Conservation (phyloP, 1,284 basidiomycete species). For the Rhodotorula sp. region DNA sequence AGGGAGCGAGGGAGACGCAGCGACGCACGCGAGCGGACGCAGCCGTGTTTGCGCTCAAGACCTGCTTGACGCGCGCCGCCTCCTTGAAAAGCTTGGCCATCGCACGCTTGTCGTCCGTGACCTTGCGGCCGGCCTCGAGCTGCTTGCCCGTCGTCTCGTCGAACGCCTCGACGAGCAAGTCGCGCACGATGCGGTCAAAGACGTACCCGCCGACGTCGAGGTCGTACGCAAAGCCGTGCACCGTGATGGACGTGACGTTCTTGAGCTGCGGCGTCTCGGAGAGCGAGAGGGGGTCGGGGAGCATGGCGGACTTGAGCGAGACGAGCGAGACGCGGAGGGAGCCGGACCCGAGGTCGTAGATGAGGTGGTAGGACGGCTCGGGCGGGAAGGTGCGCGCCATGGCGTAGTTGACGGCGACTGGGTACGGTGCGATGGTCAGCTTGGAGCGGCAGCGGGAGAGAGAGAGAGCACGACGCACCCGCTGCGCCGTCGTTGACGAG, state of each 20-base stretch:
- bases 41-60: slow-evolving; percentile 89
- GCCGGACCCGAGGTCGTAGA: slow-evolving; percentile 91
- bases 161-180: slow-evolving; percentile 74
- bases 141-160: slow-evolving; percentile 63
- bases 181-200: slow-evolving; percentile 78
- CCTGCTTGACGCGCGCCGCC: slow-evolving; percentile 84
- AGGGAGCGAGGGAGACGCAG: neutral
- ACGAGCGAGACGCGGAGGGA: slow-evolving; percentile 84
- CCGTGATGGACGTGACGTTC: slow-evolving; percentile 71
- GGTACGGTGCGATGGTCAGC: neutral
- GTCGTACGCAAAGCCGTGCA: slow-evolving; percentile 78
- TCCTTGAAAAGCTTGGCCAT: slow-evolving; percentile 95
- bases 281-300: slow-evolving; percentile 47
- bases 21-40: slow-evolving; percentile 66
- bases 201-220: slow-evolving; percentile 74
- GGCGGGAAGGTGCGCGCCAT: slow-evolving; percentile 84
- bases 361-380: slow-evolving; percentile 67
- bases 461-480: slow-evolving; percentile 42
- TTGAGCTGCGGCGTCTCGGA: slow-evolving; percentile 50
- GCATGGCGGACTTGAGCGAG: slow-evolving; percentile 65
- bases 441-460: too few relatives aligned
- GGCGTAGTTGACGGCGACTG: slow-evolving; percentile 88
- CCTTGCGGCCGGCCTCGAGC: slow-evolving; percentile 43
- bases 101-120: slow-evolving; percentile 67
- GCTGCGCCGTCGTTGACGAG: slow-evolving; percentile 92